These are phyloP conservation scores for Coemansia sp. DNA, from an alignment of 192 early-diverging fungal genomes.

Conservation along the genomic window DNA sequence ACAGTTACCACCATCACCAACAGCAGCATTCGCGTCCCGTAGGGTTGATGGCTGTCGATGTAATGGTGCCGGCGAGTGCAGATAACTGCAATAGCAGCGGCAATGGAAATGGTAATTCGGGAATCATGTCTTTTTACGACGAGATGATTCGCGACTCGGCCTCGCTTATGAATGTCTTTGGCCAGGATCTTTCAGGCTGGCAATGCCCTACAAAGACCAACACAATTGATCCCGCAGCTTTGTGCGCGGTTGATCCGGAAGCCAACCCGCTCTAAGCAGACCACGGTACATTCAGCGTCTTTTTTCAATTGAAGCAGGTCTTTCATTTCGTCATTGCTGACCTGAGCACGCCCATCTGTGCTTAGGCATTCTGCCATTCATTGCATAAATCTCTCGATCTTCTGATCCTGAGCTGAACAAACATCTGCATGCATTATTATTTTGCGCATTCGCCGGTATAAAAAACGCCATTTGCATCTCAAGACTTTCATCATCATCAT, in stretches of 20 bases:
- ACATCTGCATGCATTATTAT: constrained; percentile 12
- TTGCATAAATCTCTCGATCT: not conserved
- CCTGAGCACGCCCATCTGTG: not conserved
- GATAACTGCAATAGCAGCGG: constrained; percentile 12
- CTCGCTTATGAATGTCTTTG: constrained; percentile 54
- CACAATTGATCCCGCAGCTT: constrained; percentile 55
- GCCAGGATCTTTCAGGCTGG: constrained; percentile 53
- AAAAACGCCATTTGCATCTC: constrained; percentile 3
- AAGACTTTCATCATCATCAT: not conserved
- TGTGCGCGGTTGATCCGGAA: constrained; percentile 57
- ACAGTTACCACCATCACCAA: constrained; percentile 15
- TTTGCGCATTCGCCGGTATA: not conserved
- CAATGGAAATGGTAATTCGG: constrained; percentile 10
- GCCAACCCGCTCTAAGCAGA: constrained; percentile 32
- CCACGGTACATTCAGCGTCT: not conserved
- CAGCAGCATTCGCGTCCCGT: constrained; percentile 12
- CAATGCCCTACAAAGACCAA: constrained; percentile 54
- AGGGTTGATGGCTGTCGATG: constrained; percentile 18
- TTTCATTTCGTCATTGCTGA: not conserved
- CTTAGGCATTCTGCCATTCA: not conserved
- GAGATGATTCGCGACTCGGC: constrained; percentile 54
- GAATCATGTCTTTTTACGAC: constrained; percentile 48
- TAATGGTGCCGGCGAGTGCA: constrained; percentile 15
- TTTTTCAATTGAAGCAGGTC: not conserved
- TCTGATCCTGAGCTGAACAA: constrained; percentile 1